phyloP scores from a whole-genome alignment of 2,329 filamentous ascomycete genomes.

The Westerdykella aurantiaca region DNA sequence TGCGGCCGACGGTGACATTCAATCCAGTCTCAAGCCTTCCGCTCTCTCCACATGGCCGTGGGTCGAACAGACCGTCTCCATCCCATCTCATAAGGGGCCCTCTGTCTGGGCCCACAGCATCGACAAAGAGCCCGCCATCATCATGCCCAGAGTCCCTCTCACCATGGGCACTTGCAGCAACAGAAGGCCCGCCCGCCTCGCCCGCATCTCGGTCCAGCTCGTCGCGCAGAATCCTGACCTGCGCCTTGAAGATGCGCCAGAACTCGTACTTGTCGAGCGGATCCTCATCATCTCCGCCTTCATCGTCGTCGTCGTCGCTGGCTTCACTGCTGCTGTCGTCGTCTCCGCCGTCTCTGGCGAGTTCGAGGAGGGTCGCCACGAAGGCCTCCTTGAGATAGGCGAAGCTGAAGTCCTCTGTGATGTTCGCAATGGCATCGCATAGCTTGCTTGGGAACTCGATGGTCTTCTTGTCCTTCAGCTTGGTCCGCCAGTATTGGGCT shows the following conservation, averaged over 20 bases:
- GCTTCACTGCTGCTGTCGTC: conserved; percentile 4
- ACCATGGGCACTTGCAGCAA: neutral
- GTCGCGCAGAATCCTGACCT: conserved; percentile 55
- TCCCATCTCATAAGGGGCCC: no score
- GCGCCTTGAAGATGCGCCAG: conserved; percentile 59
- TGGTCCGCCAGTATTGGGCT: conserved; percentile 54
- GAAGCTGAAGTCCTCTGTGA: conserved; percentile 62
- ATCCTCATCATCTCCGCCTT: conserved; percentile 34
- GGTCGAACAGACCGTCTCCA: no score
- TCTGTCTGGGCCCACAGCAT: no score
- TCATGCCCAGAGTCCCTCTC: no score
- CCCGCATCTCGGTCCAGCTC: conserved; percentile 44
- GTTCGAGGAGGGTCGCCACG: conserved; percentile 56
- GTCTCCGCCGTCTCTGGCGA: conserved; percentile 40
- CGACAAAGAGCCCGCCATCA: no score
- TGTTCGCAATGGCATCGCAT: conserved; percentile 54
- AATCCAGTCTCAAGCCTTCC: no score
- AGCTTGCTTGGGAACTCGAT: conserved; percentile 58
- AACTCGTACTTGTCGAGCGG: conserved; percentile 50
- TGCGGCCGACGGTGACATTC: no score
- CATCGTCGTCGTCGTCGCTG: conserved; percentile 9
- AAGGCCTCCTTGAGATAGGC: conserved; percentile 67
- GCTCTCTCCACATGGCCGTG: no score
- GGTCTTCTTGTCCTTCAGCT: conserved; percentile 51
- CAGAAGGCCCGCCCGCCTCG: conserved; percentile 1